Evolutionary conservation across 768 basidiomycete species (phyloP), one percentile per base, ranked within the genome.

Genomic region (Hirschioporus abietinus): DNA sequence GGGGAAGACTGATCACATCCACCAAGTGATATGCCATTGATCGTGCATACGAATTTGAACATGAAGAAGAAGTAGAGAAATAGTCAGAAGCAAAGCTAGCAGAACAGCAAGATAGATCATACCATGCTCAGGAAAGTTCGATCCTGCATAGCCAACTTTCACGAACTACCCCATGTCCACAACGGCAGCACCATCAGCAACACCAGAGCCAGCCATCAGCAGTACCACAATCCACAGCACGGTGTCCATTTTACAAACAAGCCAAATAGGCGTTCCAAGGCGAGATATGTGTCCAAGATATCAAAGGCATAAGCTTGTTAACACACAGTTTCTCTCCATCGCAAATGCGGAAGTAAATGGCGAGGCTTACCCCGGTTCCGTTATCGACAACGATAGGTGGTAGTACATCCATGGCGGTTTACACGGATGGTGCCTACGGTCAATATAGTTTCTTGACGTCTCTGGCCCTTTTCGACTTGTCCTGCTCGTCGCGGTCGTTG

Each of bases 1-100:
- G 1, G 96, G 93, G 76, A 99, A 99, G 66, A 97, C 95, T 96
- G 72, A 15, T 12, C 3, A 34, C 60, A 23, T 34, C 9, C 52
- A 35, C 30, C 30, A 30, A 30, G 30, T 30, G 25, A 57, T 3
- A 57, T 52, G 60, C 27, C 10, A 34, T 42, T 18, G 63, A 62
- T 63, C 42, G 42, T 7, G 65, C 15, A 26, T 61, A 12, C 23
- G 59, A 58, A n/a, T 9, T 61, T 62, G 25, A 57, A 23, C 26
- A 61, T 27, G 52, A 26, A 52, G 20, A 52, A 35, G 35, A 52
- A 9, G 42, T 27, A 35, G 63, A 35, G 63, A 61, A 57, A 25
- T 24, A 7, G 34, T 52, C 42, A 52, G 20, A 15, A 52, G 12
- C 42, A 20, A 52, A 52, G 42, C 42, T 20, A 12, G 42, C 12